Evolutionary conservation across 2,329 filamentous ascomycete genomes (phyloP).

Genomic region (Lachnellula hyalina): DNA sequence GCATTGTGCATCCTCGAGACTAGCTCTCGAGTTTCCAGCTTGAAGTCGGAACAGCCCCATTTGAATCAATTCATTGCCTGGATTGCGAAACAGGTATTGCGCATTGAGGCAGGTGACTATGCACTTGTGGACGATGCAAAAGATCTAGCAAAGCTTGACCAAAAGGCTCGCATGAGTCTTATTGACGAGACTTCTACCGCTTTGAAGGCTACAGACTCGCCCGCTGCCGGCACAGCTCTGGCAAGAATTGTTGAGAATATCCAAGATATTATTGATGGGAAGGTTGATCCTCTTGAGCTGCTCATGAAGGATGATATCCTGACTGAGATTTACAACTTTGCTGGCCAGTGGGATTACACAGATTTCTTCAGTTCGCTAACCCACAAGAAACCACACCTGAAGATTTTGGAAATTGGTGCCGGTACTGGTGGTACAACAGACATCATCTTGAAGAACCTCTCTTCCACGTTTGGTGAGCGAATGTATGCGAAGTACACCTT

Average conservation of each 20-base stretch:
- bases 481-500: constrained; percentile 15
- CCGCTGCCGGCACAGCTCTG: constrained; percentile 20
- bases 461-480: constrained; percentile 7
- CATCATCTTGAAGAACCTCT: constrained; percentile 10
- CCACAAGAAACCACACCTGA: constrained; percentile 13
- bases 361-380: constrained; percentile 9
- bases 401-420: constrained; percentile 19
- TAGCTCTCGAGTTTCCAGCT: background rate
- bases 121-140: constrained; percentile 2
- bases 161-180: background rate
- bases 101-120: constrained; percentile 1
- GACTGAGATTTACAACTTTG: constrained; percentile 7
- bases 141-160: background rate
- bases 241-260: constrained; percentile 22
- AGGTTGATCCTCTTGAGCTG: constrained; percentile 12
- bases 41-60: background rate
- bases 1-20: constrained; percentile 15
- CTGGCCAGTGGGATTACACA: background rate
- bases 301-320: constrained; percentile 13
- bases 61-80: constrained; percentile 1
- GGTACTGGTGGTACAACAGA: constrained; percentile 21
- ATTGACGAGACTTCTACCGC: background rate
- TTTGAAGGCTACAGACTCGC: constrained; percentile 18
- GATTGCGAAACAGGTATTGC: constrained; percentile 3
- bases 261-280: constrained; percentile 8